Evolutionary conservation across 164 flowering plant species (phyloP).

Genomic region (Cinnamomum chago): DNA sequence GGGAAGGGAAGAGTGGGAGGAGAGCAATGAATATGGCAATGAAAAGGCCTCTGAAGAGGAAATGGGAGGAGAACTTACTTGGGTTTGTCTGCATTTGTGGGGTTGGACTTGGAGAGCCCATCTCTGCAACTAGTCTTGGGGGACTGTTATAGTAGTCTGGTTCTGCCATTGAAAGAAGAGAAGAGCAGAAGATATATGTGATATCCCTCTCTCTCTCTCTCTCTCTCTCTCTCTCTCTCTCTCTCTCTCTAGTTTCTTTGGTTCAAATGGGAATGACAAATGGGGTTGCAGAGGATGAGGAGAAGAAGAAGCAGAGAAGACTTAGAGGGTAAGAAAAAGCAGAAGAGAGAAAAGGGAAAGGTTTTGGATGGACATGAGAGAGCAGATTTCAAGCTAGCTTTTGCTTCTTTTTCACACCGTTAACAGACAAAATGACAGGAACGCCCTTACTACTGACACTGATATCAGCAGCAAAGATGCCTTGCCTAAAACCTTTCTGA

Average conservation of each 20-base stretch:
- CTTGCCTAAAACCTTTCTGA: no score
- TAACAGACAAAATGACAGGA: neutral
- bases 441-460: neutral
- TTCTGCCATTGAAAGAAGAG: constrained; percentile 11
- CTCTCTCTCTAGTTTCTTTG: no score
- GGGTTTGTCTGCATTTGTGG: constrained; percentile 27
- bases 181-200: neutral
- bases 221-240: neutral
- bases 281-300: constrained; percentile 6
- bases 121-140: constrained; percentile 17
- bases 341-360: constrained; percentile 21
- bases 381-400: neutral
- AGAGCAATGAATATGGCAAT: constrained; percentile 35
- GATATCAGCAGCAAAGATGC: no score
- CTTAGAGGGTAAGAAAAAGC: constrained; percentile 51
- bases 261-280: neutral
- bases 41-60: constrained; percentile 43
- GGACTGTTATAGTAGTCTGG: neutral
- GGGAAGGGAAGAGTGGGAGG: constrained; percentile 64
- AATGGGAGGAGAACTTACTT: constrained; percentile 38
- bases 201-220: neutral
- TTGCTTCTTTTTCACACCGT: neutral
- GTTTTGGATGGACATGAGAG: constrained; percentile 17
- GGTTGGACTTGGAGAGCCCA: constrained; percentile 5
- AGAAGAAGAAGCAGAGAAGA: constrained; percentile 28